These are phyloP conservation scores for Pseudogymnoascus pannorum DNA, from an alignment of 2,329 filamentous ascomycete genomes.

Conservation along the genomic window DNA sequence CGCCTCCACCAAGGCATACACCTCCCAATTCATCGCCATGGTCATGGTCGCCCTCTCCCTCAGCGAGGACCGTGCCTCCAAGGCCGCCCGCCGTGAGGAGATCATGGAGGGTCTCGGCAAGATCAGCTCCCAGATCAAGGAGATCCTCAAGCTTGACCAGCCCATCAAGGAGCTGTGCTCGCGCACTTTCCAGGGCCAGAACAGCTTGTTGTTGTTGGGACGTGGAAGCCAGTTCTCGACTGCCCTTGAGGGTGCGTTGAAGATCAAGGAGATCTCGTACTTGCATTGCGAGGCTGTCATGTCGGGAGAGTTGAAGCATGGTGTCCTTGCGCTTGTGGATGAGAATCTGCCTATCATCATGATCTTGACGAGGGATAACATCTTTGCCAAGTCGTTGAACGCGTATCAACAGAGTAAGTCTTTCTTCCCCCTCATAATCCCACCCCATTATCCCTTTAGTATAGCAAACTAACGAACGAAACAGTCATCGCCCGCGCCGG, in stretches of 20 bases:
- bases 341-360: conserved; percentile 99
- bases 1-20: conserved; percentile 98
- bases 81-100: conserved; percentile 83
- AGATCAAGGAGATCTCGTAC: conserved; percentile 99
- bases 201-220: conserved; percentile 86
- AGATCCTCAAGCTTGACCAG: conserved; percentile 84
- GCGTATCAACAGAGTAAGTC: conserved; percentile 88
- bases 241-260: conserved; percentile 91
- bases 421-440: background rate
- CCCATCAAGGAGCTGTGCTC: conserved; percentile 91
- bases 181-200: conserved; percentile 93
- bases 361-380: conserved; percentile 92
- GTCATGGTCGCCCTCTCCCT: conserved; percentile 98
- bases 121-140: conserved; percentile 84
- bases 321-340: conserved; percentile 92
- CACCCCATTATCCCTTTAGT: background rate
- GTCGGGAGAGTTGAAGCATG: conserved; percentile 99
- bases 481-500: conserved; percentile 88
- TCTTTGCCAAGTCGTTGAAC: conserved; percentile 99
- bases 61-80: conserved; percentile 92
- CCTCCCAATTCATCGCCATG: conserved; percentile 98
- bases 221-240: conserved; percentile 96
- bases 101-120: conserved; percentile 90
- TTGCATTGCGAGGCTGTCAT: conserved; percentile 99
- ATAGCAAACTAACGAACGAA: conserved; percentile 24